Base-by-base conservation (phyloP, 192 early-diverging fungal genomes). In the Dissophora globulifera region DNA sequence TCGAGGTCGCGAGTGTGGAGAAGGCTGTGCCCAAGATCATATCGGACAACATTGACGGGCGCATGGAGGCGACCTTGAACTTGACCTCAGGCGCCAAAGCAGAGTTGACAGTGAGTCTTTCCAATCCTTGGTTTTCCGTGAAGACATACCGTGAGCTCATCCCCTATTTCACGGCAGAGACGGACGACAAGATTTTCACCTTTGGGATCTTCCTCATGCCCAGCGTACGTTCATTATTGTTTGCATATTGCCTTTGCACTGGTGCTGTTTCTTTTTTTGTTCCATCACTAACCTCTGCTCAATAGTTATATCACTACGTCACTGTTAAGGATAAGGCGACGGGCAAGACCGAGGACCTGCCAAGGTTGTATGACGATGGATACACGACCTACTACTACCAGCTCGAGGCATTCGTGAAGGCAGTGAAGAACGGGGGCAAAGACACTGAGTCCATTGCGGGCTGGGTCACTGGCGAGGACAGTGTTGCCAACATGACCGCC, bases 401-500 rank as follows among this genome's bases (percentile, higher is more conserved):
- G 45, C 59, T 81, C 15, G 58, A 81, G 17, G 79, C 71, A 4
- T 81, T 81, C 20, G 61, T 81, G 8, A 43, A 69, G 26, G 69
- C 43, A 0, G 61, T 81, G 9, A 64, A 64, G 59, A 61, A 19
- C 8, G 62, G 58, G 1, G 46, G 61, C 12, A 50, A 53, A 15
- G 57, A 60, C 13, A 19, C 45, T 13, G 16, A 17, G 2, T 32
- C 65, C 6, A 74, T 74, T 15, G 48, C 69, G 4, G 69, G 69
- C 25, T 80, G 79, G 79, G 69, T 67, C 1, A 32, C 50, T 9
- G 58, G 64, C 30, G 70, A 80, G 41, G 65, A 80, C 32, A 69
- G 54, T 26, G 12, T 60, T 11, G 29, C 35, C 0, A 67, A 75
- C 56, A 81, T 81, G 79, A 30, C 26, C 17, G 71, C 45, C n/a